Evolutionary conservation across 441 rosid genomes (phyloP), one percentile per base, ranked within the genome.

Genomic region (Erysimum cheiri): DNA sequence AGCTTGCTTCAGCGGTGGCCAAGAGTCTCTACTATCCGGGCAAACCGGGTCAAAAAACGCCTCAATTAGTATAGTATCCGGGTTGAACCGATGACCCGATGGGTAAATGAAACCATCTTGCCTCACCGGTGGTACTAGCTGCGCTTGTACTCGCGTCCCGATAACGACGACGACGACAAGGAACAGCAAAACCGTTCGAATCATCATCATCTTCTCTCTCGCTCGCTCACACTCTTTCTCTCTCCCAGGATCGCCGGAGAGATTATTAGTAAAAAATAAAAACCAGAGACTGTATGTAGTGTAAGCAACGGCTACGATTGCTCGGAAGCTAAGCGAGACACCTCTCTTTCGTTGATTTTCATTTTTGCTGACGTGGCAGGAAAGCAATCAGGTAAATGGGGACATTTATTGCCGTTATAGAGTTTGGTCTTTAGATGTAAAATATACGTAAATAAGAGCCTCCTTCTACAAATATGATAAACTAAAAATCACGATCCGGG

Each of bases 41-140:
- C 98, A 91, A 49, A 91, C 88, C 32, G 98, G 98, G 77, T 93
- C 97, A 13, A 65, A 84, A 84, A 88, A 91, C 28, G 92, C 93
- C 57, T 91, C 98, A 72, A 91, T 69, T 40, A 79, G 35, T 61
- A 93, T 55, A 41, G 91, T 33, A 65, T 83, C 84, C 28, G 77
- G 37, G 65, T 77, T 84, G n/a, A 67, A 63, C 3, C 60, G 69
- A 62, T 8, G 78, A 65, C 66, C 36, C 52, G 74, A 64, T 44
- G 77, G 68, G 80, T 91, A 93, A 56, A 79, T 36, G 81, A 93
- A 91, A 39, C 97, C 98, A 57, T 93, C 98, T 44, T 40, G 77
- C 74, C 70, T 91, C 14, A 80, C 86, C 36, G 98, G 97, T 17
- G 97, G 96, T 57, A 88, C 12, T 43, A 77, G 68, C 80, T 92